A percentile compares a stretch with the other conserved stretches of the same genome.
Evolutionary conservation across 2,329 filamentous ascomycete species (phyloP).

Genomic region (Aspergillus sp.): DNA sequence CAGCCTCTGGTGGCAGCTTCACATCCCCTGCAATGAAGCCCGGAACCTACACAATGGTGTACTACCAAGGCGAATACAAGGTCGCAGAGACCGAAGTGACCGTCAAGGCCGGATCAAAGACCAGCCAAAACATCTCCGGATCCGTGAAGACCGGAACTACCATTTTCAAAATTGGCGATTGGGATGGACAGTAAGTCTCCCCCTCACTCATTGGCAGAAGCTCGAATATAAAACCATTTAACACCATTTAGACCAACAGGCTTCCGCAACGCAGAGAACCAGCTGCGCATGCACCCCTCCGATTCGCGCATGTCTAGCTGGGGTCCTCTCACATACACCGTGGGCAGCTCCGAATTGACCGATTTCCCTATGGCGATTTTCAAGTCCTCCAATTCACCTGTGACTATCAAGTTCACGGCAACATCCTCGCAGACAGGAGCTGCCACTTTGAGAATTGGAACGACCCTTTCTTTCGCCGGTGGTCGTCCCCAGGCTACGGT

Average conservation of each 20-base stretch:
- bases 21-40: slow-evolving; percentile 64
- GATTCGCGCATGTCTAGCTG: slow-evolving; percentile 61
- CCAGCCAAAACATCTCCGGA: slow-evolving; percentile 49
- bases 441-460: slow-evolving; percentile 60
- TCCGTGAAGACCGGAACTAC: slow-evolving; percentile 46
- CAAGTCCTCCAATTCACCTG: slow-evolving; percentile 54
- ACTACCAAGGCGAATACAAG: slow-evolving; percentile 57
- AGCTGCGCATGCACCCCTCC: slow-evolving; percentile 64
- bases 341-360: slow-evolving; percentile 48
- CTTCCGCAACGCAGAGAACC: slow-evolving; percentile 63
- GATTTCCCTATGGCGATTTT: slow-evolving; percentile 65
- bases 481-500: slow-evolving; percentile 50
- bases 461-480: slow-evolving; percentile 59
- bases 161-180: slow-evolving; percentile 61
- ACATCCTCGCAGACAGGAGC: slow-evolving; percentile 46
- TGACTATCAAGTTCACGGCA: slow-evolving; percentile 58
- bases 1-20: slow-evolving; percentile 52
- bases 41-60: slow-evolving; percentile 64
- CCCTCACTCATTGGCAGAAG: neutral
- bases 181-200: slow-evolving; percentile 52
- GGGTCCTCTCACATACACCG: slow-evolving; percentile 57
- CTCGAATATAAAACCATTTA: neutral
- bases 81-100: slow-evolving; percentile 48
- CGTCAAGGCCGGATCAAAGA: slow-evolving; percentile 47
- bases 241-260: slow-evolving; percentile 44